These are phyloP conservation scores for Colletotrichum destructivum DNA, from an alignment of 2,329 filamentous ascomycete genomes.

Conservation along the genomic window DNA sequence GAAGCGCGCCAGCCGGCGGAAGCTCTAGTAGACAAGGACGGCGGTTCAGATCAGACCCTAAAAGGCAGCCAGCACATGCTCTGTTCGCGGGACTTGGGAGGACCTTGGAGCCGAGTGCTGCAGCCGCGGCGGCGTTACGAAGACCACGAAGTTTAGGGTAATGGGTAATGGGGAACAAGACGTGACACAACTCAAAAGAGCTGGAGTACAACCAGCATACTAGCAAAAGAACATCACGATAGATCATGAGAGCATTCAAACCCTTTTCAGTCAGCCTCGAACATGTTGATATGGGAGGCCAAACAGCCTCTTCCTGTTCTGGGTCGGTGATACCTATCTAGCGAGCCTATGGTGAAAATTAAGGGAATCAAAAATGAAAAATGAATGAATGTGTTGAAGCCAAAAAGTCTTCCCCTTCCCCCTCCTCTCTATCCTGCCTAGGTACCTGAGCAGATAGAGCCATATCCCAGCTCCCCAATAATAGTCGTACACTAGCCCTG, in stretches of 20 bases:
- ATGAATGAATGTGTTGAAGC: constrained; percentile 34
- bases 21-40: constrained; percentile 59
- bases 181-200: not conserved
- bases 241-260: constrained; percentile 27
- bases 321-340: constrained; percentile 23
- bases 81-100: not conserved
- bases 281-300: constrained; percentile 19
- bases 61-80: not conserved
- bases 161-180: not conserved
- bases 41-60: not conserved
- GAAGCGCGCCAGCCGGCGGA: constrained; percentile 68
- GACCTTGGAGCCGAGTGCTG: not conserved
- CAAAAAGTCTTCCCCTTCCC: constrained; percentile 27
- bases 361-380: constrained; percentile 37
- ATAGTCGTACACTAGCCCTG: constrained; percentile 27
- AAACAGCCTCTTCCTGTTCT: not conserved
- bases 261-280: not conserved
- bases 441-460: constrained; percentile 8
- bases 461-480: not conserved
- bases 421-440: not conserved
- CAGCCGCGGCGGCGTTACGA: not conserved
- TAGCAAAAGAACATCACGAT: constrained; percentile 28
- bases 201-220: not conserved
- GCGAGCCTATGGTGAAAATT: constrained; percentile 24
- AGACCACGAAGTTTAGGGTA: not conserved